Base-by-base conservation (phyloP, 306 rosid species). In the Castanea mollissima region DNA sequence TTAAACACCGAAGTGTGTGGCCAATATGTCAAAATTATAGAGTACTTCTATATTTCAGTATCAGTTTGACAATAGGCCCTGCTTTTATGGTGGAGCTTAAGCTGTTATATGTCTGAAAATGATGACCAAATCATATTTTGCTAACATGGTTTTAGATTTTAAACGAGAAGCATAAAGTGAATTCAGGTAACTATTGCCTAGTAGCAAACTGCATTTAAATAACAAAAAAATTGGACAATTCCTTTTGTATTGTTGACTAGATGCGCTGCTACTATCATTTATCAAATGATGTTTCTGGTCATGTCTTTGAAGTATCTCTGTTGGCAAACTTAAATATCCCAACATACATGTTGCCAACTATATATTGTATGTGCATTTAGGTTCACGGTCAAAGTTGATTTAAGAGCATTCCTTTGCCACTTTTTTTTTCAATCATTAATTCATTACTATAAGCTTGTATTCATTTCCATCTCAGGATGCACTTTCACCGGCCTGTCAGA, bases 401-500 rank as follows among this genome's bases (percentile, higher is more conserved):
- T 55, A 29, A 35, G 18, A 55, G 32, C 31, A 55, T 14, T n/a
- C 3, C 67, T 35, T 67, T 67, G 57, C 12, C 25, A 20, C 38
- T 64, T 80, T 52, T 80, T 23, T 51, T 51, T 55, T 38, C 46
- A 41, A 8, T 41, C 46, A 2, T 41, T 41, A 35, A 35, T n/a
- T 63, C 29, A 34, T 49, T 27, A 69, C 62, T 18, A n/a, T 76
- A 27, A 41, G 73, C 51, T 73, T 57, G 46, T 59, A 59, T 84
- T 56, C 11, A 25, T 58, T 81, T 56, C 74, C 69, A 58, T 81
- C 79, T 54, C 91, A 95, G 99, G 80, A 78, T 95, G 85, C 93
- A 98, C 96, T 95, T 95, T 84, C 98, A 95, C 85, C 94, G 98
- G 44, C 86, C 83, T 78, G 9, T 92, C 27, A 91, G 90, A 89